These are phyloP conservation scores for Xylaria bambusicola DNA, from an alignment of 495 filamentous ascomycete species.

Conservation along the genomic window DNA sequence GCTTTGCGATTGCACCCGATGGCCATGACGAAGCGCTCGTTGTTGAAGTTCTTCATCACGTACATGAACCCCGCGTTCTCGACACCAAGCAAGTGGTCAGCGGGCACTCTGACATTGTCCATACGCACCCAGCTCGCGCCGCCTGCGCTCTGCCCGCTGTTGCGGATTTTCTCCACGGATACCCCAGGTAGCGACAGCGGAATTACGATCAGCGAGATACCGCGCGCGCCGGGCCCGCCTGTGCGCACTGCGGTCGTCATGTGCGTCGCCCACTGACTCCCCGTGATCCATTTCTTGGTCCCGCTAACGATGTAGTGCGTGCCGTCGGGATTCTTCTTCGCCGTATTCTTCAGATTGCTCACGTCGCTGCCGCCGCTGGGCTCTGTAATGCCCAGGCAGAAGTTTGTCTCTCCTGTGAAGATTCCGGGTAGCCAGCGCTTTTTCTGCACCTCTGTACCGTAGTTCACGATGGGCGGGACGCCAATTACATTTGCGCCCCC, in stretches of 20 bases:
- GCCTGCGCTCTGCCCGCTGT: slow-evolving; percentile 27
- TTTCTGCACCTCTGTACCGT: slow-evolving; percentile 58
- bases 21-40: slow-evolving; percentile 49
- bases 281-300: slow-evolving; percentile 76
- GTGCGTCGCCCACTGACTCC: slow-evolving; percentile 66
- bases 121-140: slow-evolving; percentile 59
- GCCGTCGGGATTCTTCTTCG: slow-evolving; percentile 60
- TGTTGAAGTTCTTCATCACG: slow-evolving; percentile 65
- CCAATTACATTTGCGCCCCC: slow-evolving; percentile 66
- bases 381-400: slow-evolving; percentile 69
- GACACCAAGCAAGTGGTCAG: slow-evolving; percentile 67
- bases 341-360: slow-evolving; percentile 63
- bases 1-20: slow-evolving; percentile 48
- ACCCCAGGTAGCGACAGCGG: slow-evolving; percentile 51
- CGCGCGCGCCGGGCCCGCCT: slow-evolving; percentile 47
- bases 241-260: slow-evolving; percentile 67
- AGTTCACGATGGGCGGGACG: slow-evolving; percentile 64
- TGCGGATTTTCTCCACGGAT: slow-evolving; percentile 26
- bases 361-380: slow-evolving; percentile 63
- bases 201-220: slow-evolving; percentile 56
- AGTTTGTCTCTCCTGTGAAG: slow-evolving; percentile 63
- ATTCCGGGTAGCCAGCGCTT: slow-evolving; percentile 56
- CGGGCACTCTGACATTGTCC: slow-evolving; percentile 75
- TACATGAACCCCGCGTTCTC: slow-evolving; percentile 78
- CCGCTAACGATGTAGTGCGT: slow-evolving; percentile 61